Evolutionary conservation across 176 grass and related monocot genomes (phyloP), one percentile per base, ranked within the genome.

Genomic region (Carex littledalei): DNA sequence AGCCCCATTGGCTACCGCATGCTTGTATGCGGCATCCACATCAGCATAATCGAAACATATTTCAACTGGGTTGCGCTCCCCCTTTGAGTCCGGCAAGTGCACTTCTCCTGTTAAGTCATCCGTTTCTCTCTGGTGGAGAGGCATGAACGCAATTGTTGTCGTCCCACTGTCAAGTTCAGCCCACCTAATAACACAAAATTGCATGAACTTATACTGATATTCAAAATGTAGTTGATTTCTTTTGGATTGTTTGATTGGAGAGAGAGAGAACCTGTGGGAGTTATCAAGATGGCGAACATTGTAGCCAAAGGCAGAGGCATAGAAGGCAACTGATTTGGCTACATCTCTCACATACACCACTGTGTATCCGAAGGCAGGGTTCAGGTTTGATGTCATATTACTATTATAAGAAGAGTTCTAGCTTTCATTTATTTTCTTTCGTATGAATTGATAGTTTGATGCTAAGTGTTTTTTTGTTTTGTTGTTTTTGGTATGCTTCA

Each of bases 101-200:
- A 98, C 93, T 47, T 49, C 57, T 1, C 95, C 95, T 0, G 91
- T 92, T 8, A 93, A 31, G 2, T 2, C 85, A 50, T 95, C 93
- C n/a, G 89, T 95, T 86, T 95, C 93, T 79, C 88, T 64, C 89
- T 98, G 95, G 83, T 92, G 95, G 56, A 78, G 78, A 59, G 93
- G 88, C 81, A 93, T 95, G 95, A 95, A 93, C 14, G 91, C 93
- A 72, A 95, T 90, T 13, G 95, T 93, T 79, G 93, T 94, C 80
- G 78, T 54, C 32, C 95, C 93, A 67, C 88, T 98, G 56, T 92
- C 91, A 82, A 98, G 84, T 89, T 93, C 91, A 56, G 91, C 95
- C 95, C 91, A 94, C 82, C 91, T 94, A 54, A 73, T 55, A 15
- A 31, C 21, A 77, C 47, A 77, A 77, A 59, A 59, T 58, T 17